Conservation (phyloP, 352 stramenopile species). For the Phytophthora nicotianae region DNA sequence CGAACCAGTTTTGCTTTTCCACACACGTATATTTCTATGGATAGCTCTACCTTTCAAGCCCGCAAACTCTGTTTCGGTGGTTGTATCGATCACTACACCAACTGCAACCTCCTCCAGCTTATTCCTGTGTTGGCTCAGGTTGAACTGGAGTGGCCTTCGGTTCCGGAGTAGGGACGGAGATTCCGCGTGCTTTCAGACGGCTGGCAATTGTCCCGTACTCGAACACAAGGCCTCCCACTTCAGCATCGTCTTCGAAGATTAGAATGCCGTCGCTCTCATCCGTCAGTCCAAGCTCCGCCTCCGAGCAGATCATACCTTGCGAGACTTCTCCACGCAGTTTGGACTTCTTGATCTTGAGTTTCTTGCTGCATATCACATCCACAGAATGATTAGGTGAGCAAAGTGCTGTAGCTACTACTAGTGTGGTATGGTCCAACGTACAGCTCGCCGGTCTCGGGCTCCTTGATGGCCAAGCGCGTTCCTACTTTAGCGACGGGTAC, state of each 20-base stretch:
- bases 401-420: constrained; percentile 4
- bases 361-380: constrained; percentile 45
- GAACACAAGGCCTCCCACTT: constrained; percentile 56
- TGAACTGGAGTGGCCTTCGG: constrained; percentile 9
- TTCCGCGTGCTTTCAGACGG: constrained; percentile 35
- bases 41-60: constrained; percentile 12
- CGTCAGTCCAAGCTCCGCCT: constrained; percentile 68
- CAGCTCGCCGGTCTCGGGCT: constrained; percentile 52
- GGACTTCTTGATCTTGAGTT: constrained; percentile 88
- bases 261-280: constrained; percentile 74
- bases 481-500: constrained; percentile 76
- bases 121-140: constrained; percentile 8
- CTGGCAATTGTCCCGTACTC: constrained; percentile 46
- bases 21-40: constrained; percentile 11
- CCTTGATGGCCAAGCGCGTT: constrained; percentile 62
- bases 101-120: not conserved
- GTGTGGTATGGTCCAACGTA: constrained; percentile 32
- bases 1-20: constrained; percentile 33
- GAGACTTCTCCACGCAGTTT: constrained; percentile 81
- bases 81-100: not conserved
- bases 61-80: not conserved
- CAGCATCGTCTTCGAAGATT: constrained; percentile 61
- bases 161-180: constrained; percentile 12
- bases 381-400: constrained; percentile 7
- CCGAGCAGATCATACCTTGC: constrained; percentile 85